A percentile compares a stretch with the other conserved stretches of the same genome.
phyloP scores from a whole-genome alignment of 106 monocot genomes.

The Platanthera zijinensis region DNA sequence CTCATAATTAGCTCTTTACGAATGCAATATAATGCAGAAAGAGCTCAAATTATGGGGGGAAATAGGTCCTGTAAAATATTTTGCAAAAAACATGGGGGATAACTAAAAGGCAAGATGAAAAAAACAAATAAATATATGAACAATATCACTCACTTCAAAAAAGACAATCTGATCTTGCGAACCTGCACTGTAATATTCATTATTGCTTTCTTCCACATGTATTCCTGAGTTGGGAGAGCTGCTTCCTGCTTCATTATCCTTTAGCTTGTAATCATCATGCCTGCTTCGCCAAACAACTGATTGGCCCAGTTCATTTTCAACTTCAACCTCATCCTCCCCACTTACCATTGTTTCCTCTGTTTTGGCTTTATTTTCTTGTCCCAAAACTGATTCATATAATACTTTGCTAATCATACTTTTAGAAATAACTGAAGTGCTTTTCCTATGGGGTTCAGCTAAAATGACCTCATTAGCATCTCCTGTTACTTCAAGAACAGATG shows the following conservation, averaged over 20 bases:
- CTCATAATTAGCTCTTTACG: background rate
- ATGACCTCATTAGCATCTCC: constrained; percentile 4
- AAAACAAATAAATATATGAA: background rate
- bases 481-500: constrained; percentile 9
- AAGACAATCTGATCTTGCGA: constrained; percentile 2
- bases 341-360: constrained; percentile 1
- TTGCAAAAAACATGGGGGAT: background rate
- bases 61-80: background rate
- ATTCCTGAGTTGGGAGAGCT: background rate
- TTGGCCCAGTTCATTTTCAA: constrained; percentile 6
- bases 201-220: background rate
- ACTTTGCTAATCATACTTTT: constrained; percentile 16
- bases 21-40: background rate
- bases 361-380: constrained; percentile 12
- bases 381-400: constrained; percentile 14
- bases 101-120: background rate
- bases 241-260: background rate
- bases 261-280: background rate
- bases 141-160: constrained; percentile 21
- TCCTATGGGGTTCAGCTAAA: constrained; percentile 11
- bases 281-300: background rate
- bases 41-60: background rate
- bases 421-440: constrained; percentile 12
- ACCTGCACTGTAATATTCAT: constrained; percentile 6
- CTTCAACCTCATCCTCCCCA: constrained; percentile 3